Base-by-base conservation (phyloP, 192 early-diverging fungal genomes). In the Anaeromyces robustus region DNA sequence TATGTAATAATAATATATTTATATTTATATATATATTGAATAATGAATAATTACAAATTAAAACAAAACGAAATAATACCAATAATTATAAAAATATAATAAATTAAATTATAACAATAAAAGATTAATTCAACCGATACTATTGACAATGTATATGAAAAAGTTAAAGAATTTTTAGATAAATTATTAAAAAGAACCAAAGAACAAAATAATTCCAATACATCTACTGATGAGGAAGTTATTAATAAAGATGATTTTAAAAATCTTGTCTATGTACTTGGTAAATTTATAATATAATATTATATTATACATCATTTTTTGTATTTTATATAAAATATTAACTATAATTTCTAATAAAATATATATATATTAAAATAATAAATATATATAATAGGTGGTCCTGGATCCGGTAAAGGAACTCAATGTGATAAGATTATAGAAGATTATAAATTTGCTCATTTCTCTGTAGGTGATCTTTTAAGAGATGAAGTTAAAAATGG, bases 381-480 rank as follows among this genome's bases (percentile, higher is more conserved):
- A 39, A 14, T 39, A 14, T 12, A 12, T 39, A 4, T 22, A 22
- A 52, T 52, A 86, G 86, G 86, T 34, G 87, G 87, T 26, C 87
- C 87, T n/a, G 87, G 87, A 2, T 88, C 86, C 77, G 87, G 87
- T 79, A 86, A 83, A 68, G 29, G 30, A 26, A 80, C 81, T 29
- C 80, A 86, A 80, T 41, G 77, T 31, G 29, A 83, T 28, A 84
- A 82, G 22, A 78, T 87, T 9, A 39, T 30, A 59, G 34, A 82
- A 32, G 30, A 29, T 29, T 82, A 79, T 31, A 31, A 29, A 28
- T 29, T 82, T 32, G 79, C 29, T 18, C 81, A 82, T 80, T 30
- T 82, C 29, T 79, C 78, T 26, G 32, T 78, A 2, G 81, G 80
- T 79, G 81, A 80, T n/a, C 81, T 88, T 31, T 79, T 88, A 4